Conservation (phyloP, 495 filamentous ascomycete species). For the Thozetella sp. region DNA sequence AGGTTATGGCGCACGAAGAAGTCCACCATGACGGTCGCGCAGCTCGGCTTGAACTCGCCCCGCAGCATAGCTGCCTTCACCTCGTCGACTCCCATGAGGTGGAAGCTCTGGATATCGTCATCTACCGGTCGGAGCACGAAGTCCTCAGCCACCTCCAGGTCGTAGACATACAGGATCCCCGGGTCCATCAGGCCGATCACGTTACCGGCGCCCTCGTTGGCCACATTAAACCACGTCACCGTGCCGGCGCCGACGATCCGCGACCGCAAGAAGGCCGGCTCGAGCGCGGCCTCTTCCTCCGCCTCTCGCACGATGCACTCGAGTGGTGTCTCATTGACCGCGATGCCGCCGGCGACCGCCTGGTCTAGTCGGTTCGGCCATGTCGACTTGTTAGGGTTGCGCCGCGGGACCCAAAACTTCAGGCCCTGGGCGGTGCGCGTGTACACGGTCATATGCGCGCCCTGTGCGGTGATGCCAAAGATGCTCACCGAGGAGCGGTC, state of each 20-base stretch:
- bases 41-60: constrained; percentile 57
- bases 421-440: constrained; percentile 20
- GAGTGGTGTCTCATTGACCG: constrained; percentile 37
- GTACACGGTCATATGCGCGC: constrained; percentile 54
- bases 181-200: constrained; percentile 51
- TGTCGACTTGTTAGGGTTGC: constrained; percentile 44
- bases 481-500: constrained; percentile 48
- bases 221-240: constrained; percentile 40
- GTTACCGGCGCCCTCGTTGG: constrained; percentile 44
- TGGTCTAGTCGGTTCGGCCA: constrained; percentile 57
- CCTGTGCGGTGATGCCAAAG: constrained; percentile 52
- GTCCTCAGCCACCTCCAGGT: constrained; percentile 41
- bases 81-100: constrained; percentile 46
- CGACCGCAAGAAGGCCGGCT: constrained; percentile 23
- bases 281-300: constrained; percentile 54
- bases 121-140: constrained; percentile 45
- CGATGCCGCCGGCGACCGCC: constrained; percentile 57
- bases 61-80: constrained; percentile 39
- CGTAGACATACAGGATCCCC: constrained; percentile 50
- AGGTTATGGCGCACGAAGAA: constrained; percentile 59
- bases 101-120: constrained; percentile 54
- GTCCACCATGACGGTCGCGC: constrained; percentile 49
- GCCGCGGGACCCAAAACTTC: constrained; percentile 53
- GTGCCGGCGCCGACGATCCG: constrained; percentile 31
- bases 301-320: constrained; percentile 56